A percentile compares a stretch with the other conserved stretches of the same genome.
Conservation (phyloP, 2,329 filamentous ascomycete species). For the Pseudogymnoascus sp. region DNA sequence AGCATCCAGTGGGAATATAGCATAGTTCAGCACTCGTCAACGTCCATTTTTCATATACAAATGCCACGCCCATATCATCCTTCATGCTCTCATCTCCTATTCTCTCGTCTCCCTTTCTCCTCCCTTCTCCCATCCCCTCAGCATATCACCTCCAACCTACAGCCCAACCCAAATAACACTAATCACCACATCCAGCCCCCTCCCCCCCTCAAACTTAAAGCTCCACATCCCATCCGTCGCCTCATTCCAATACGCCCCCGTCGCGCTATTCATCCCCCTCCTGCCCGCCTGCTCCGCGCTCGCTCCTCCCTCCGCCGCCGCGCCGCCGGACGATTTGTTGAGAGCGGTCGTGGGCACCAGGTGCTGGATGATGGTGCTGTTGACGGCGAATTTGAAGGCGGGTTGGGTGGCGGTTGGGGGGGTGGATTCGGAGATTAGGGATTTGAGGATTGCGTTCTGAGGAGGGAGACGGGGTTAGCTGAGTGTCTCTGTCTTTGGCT, state of each 20-base stretch:
- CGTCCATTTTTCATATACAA: neutral
- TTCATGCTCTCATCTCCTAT: neutral
- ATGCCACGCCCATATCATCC: neutral
- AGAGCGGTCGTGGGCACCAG: conserved; percentile 59
- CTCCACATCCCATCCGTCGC: conserved; percentile 87
- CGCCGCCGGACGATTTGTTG: conserved; percentile 50
- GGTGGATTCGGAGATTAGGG: conserved; percentile 63
- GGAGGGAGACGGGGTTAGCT: neutral
- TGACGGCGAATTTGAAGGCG: conserved; percentile 87
- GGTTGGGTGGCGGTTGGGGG: conserved; percentile 52
- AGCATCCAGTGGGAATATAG: neutral
- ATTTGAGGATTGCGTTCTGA: conserved; percentile 68
- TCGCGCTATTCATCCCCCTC: conserved; percentile 82
- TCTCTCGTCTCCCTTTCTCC: neutral
- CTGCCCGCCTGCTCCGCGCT: conserved; percentile 69
- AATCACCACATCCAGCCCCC: conserved; percentile 62
- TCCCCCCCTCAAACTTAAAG: conserved; percentile 71
- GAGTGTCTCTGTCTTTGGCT: neutral
- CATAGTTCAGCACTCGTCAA: neutral
- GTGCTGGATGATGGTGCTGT: conserved; percentile 97
- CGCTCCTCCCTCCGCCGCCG: conserved; percentile 42
- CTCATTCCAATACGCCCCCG: conserved; percentile 83
- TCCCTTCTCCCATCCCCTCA: neutral
- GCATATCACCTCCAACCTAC: conserved; percentile 28
- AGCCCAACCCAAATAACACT: conserved; percentile 73